Evolutionary conservation across 1,284 basidiomycete species (phyloP).

Genomic region (Ustilago trichophora): DNA sequence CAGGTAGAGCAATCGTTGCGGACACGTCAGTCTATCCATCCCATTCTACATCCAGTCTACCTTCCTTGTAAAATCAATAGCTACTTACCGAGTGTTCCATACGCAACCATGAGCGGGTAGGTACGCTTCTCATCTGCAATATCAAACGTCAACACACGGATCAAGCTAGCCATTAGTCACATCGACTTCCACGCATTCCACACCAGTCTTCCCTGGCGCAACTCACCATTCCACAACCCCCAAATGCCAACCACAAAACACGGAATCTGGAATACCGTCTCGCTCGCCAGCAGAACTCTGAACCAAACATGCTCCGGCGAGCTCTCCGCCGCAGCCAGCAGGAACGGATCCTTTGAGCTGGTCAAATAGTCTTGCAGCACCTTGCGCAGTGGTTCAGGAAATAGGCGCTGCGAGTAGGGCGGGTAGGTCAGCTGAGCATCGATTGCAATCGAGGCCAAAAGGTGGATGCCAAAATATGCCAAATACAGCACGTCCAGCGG

Average conservation of each 20-base stretch:
- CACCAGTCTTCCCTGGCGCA: too few relatives aligned
- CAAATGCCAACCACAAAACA: conserved; percentile 39
- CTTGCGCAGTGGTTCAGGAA: conserved; percentile 30
- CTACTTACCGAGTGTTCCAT: conserved; percentile 48
- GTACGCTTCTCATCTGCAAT: conserved; percentile 44
- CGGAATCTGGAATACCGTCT: conserved; percentile 49
- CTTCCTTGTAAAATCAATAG: too few relatives aligned
- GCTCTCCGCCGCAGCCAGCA: conserved; percentile 13
- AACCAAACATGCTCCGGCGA: conserved; percentile 51
- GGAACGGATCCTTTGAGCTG: conserved; percentile 43
- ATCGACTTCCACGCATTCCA: too few relatives aligned
- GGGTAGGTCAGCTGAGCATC: conserved; percentile 51
- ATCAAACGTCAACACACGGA: not conserved
- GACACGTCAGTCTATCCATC: too few relatives aligned
- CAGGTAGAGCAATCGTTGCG: too few relatives aligned
- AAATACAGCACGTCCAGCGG: conserved; percentile 45
- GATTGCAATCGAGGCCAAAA: conserved; percentile 39
- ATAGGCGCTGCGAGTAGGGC: conserved; percentile 32
- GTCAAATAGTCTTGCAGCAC: conserved; percentile 42
- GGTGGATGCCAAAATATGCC: conserved; percentile 49
- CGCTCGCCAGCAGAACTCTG: conserved; percentile 35
- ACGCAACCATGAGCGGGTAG: conserved; percentile 49
- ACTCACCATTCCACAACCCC: conserved; percentile 44
- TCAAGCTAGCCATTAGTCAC: not conserved
- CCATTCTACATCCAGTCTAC: too few relatives aligned